Evolutionary conservation across 2,329 filamentous ascomycete species (phyloP).

Genomic region (Clonostachys solani): DNA sequence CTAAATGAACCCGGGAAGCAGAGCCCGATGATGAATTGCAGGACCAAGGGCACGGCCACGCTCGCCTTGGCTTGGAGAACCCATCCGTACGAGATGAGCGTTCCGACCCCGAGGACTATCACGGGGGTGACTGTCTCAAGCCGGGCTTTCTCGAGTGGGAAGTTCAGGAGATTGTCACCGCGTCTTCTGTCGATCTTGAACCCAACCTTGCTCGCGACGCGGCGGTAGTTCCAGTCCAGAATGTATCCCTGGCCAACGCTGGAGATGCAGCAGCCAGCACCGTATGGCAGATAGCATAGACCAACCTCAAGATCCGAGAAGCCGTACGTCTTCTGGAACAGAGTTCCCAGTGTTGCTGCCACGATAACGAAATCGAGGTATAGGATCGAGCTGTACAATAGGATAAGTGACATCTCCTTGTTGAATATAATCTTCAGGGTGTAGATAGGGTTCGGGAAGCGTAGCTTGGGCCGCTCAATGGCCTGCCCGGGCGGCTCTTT

Average conservation of each 20-base stretch:
- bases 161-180: conserved; percentile 43
- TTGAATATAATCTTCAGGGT: conserved; percentile 49
- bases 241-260: conserved; percentile 52
- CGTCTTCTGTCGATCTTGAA: conserved; percentile 57
- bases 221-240: conserved; percentile 66
- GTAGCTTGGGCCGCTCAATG: conserved; percentile 33
- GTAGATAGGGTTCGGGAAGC: conserved; percentile 53
- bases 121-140: conserved; percentile 51
- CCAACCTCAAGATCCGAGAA: conserved; percentile 47
- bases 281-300: conserved; percentile 51
- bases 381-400: conserved; percentile 47
- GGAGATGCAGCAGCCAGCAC: conserved; percentile 41
- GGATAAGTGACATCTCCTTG: conserved; percentile 51
- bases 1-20: conserved; percentile 59
- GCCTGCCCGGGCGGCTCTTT: conserved; percentile 21
- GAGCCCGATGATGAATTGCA: conserved; percentile 53
- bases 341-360: conserved; percentile 45
- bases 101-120: conserved; percentile 46
- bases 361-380: conserved; percentile 53
- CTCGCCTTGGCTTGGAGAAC: conserved; percentile 43
- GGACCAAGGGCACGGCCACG: conserved; percentile 49
- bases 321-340: conserved; percentile 45
- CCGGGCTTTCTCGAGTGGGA: conserved; percentile 51
- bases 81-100: conserved; percentile 55
- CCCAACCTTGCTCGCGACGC: conserved; percentile 57